Evolutionary conservation across 2,329 filamentous ascomycete genomes (phyloP), one percentile per base, ranked within the genome.

Genomic region (Ceratocystiopsis brevicomis): DNA sequence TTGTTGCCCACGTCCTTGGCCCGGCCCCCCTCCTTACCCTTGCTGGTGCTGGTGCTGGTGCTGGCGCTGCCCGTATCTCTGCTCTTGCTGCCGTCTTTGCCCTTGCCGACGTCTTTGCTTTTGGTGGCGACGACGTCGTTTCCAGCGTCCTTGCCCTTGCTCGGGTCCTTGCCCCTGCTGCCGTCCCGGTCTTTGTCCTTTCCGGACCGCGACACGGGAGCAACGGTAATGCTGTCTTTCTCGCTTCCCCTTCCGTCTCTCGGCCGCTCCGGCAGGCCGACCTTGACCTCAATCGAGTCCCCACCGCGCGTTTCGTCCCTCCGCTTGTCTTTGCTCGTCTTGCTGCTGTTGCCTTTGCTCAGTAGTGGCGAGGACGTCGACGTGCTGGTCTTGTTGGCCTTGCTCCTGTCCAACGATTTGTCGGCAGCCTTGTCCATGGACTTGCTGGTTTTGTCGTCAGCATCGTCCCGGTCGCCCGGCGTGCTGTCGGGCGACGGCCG

Each of bases 401-500:
- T 41, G 32, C 16, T 35, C 14, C 9, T 37, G 15, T n/a, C n/a
- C n/a, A n/a, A n/a, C n/a, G n/a, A n/a, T n/a, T n/a, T n/a, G n/a
- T 32, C 19, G 10, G 38, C 38, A 25, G 38, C 4, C 38, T 15
- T 32, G 13, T 39, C 6, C 8, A 5, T 6, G 19, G 19, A 21
- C 19, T 21, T 21, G 19, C 17, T 19, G 4, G 19, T 5, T 16
- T 18, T 13, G 17, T 21, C 37, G 8, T 38, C 17, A 6, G 19
- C 37, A 5, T 25, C 17, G 19, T 16, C 17, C 37, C 19, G 12
- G 37, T 38, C 37, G 39, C 15, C 33, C 33, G 43, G 39, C 19
- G 38, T 41, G 18, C 6, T 13, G 15, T 50, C 49, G 13, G 47
- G 45, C 21, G 47, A 46, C 1, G 45, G 32, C 45, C 34, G 42